Evolutionary conservation across 2,329 filamentous ascomycete species (phyloP), one percentile per base, ranked within the genome.

Genomic region (Sclerotinia trifoliorum): DNA sequence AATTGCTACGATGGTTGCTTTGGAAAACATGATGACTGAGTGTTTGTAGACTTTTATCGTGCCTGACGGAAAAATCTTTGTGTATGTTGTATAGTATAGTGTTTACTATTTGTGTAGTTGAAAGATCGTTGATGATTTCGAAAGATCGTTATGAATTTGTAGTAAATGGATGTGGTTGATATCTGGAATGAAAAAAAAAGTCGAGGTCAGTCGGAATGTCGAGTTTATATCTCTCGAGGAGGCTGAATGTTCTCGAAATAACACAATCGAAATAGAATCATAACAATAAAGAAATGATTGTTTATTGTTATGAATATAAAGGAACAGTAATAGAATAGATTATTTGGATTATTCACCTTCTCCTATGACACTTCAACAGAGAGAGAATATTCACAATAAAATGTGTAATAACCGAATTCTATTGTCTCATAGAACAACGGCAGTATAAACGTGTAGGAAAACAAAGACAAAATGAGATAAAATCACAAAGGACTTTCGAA

Each of bases 1-100:
- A 69, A 85, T 73, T 75, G 85, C 78, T 71, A 86, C 75, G 72
- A 82, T 77, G 74, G 81, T 76, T 75, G 86, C 86, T 75, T 79
- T 86, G 80, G 82, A 80, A 78, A 80, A 80, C 75, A 79, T 85
- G 74, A 75, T 78, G 75, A 72, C 65, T 42, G 15, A 63, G 65
- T 69, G 52, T 32, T 67, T 48, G 24, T 44, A 55, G 65, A 69
- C 64, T 71, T 64, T 71, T 51, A 60, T 73, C 70, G 74, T 76
- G 49, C 73, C 73, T 54, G 74, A 75, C 74, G 72, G 68, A 69
- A 61, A 71, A 67, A 60, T 70, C 67, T 74, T 57, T 68, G 55
- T 64, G 8, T 63, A 21, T 24, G 60, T 49, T 63, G 46, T 62
- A 29, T 62, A 29, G 56, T 60, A n/a, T 60, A 26, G 35, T 24